Conservation (phyloP, 176 grass and related monocot species). For the Eragrostis nindensis region DNA sequence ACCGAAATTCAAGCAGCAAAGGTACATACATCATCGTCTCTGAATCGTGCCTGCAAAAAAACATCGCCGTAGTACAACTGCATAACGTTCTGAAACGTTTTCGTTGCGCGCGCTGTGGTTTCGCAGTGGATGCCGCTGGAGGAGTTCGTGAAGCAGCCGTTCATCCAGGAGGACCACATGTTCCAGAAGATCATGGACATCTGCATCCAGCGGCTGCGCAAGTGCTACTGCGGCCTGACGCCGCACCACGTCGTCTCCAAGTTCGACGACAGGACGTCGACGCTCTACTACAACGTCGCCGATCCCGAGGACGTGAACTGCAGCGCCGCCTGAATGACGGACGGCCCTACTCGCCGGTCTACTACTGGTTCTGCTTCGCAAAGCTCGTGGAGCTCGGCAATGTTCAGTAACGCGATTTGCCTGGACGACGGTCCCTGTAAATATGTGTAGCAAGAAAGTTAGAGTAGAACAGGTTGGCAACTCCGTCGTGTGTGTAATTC, state of each 20-base stretch:
- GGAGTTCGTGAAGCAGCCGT: constrained; percentile 82
- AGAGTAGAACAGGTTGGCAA: not conserved
- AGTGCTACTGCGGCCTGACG: constrained; percentile 83
- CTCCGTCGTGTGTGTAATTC: not conserved
- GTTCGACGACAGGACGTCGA: constrained; percentile 83
- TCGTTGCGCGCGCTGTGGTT: not conserved
- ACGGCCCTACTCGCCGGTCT: too few species aligned
- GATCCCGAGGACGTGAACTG: constrained; percentile 72
- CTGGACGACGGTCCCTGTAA: constrained; percentile 24
- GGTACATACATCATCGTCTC: constrained; percentile 43
- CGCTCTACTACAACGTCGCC: constrained; percentile 79
- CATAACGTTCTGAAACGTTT: constrained; percentile 14
- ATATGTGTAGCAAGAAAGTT: constrained; percentile 17
- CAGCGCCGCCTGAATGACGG: constrained; percentile 39
- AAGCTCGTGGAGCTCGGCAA: not conserved
- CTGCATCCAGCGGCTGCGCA: constrained; percentile 79
- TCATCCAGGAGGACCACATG: constrained; percentile 92
- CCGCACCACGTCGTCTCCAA: constrained; percentile 83
- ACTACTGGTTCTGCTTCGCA: not conserved
- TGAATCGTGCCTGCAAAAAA: too few species aligned
- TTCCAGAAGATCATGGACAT: constrained; percentile 96
- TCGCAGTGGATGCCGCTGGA: constrained; percentile 84
- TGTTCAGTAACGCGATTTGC: not conserved
- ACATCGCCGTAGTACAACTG: too few species aligned
- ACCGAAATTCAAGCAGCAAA: constrained; percentile 89